phyloP scores from a whole-genome alignment of 2,329 filamentous ascomycete species.

The Colletotrichum neosansevieriae region DNA sequence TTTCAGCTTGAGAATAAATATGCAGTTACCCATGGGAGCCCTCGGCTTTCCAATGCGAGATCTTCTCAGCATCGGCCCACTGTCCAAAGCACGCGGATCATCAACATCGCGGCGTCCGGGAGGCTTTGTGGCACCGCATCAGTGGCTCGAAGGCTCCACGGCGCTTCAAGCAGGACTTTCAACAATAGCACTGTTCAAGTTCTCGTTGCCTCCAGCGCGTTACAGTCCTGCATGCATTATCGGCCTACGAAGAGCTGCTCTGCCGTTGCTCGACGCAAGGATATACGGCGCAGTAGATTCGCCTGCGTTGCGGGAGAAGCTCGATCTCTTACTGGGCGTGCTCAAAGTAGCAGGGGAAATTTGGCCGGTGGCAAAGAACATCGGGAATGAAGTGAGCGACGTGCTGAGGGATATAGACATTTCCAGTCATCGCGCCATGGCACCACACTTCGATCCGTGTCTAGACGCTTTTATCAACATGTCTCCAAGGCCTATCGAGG shows the following conservation, averaged over 20 bases:
- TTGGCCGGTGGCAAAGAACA: conserved; percentile 49
- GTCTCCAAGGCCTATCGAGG: neutral
- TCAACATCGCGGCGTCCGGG: neutral
- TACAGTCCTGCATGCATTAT: conserved; percentile 45
- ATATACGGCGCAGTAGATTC: conserved; percentile 50
- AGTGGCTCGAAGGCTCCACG: conserved; percentile 32
- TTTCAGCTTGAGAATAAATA: conserved; percentile 23
- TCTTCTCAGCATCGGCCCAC: conserved; percentile 27
- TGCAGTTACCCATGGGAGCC: conserved; percentile 45
- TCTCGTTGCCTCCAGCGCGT: conserved; percentile 46
- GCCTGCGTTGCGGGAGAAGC: conserved; percentile 47
- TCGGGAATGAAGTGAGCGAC: conserved; percentile 29
- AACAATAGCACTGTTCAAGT: conserved; percentile 48
- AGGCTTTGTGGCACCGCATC: neutral
- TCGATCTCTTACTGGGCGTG: conserved; percentile 48
- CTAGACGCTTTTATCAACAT: conserved; percentile 29
- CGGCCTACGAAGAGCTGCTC: conserved; percentile 44
- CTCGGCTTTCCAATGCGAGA: conserved; percentile 25
- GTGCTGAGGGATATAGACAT: conserved; percentile 21
- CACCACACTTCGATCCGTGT: conserved; percentile 2
- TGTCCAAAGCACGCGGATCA: conserved; percentile 23
- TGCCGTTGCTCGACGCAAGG: conserved; percentile 50
- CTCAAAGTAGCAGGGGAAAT: conserved; percentile 49
- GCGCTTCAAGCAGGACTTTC: conserved; percentile 49
- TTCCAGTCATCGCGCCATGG: neutral